A percentile compares a stretch with the other conserved stretches of the same genome.
Conservation (phyloP, 805 yeast genomes). For the Schizosaccharomyces osmophilus region DNA sequence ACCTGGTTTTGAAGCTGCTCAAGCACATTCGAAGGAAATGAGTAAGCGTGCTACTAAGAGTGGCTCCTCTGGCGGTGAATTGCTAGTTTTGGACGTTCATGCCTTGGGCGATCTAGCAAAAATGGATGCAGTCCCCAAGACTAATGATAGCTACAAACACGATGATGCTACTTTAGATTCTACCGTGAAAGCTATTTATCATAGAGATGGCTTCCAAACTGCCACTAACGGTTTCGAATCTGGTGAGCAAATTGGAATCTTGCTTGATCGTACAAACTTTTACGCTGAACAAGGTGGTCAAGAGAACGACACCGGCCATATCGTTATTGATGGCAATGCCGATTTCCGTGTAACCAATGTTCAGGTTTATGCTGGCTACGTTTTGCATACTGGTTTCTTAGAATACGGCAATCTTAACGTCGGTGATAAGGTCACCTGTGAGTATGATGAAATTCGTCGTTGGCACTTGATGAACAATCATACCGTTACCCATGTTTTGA, state of each 20-base stretch:
- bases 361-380: slow-evolving; percentile 81
- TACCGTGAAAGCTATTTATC: slow-evolving; percentile 35
- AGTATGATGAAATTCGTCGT: slow-evolving; percentile 82
- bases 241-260: slow-evolving; percentile 44
- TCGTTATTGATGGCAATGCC: slow-evolving; percentile 64
- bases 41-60: slow-evolving; percentile 66
- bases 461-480: slow-evolving; percentile 94
- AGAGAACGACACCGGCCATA: slow-evolving; percentile 81
- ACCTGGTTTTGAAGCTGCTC: slow-evolving; percentile 75
- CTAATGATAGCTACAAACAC: slow-evolving; percentile 65
- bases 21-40: slow-evolving; percentile 73
- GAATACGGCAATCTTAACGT: slow-evolving; percentile 51
- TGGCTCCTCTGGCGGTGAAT: slow-evolving; percentile 23
- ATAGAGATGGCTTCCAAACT: slow-evolving; percentile 36
- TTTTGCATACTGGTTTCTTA: slow-evolving; percentile 74
- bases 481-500: slow-evolving; percentile 90
- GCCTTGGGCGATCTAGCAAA: slow-evolving; percentile 48
- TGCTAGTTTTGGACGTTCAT: slow-evolving; percentile 76
- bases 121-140: slow-evolving; percentile 37
- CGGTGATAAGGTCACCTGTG: slow-evolving; percentile 53
- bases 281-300: slow-evolving; percentile 99
- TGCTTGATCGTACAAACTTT: slow-evolving; percentile 76
- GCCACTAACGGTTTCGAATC: slow-evolving; percentile 18
- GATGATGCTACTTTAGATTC: slow-evolving; percentile 43
- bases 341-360: slow-evolving; percentile 83